These are phyloP conservation scores for Colletotrichum siamense DNA, from an alignment of 2,329 filamentous ascomycete genomes.

Conservation along the genomic window DNA sequence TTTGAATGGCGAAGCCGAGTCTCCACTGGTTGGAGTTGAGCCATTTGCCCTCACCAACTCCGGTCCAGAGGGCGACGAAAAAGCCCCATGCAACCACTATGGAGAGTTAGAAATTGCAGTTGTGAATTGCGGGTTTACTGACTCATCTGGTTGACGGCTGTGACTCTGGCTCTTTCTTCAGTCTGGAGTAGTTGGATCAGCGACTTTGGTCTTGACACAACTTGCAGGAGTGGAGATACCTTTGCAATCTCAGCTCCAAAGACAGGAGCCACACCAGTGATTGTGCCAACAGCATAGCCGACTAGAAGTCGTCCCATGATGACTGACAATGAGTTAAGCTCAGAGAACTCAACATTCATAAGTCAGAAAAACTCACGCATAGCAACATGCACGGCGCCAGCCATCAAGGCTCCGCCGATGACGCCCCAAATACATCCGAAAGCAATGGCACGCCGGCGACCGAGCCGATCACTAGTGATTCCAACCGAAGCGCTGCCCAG, in stretches of 20 bases:
- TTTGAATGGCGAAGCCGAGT: constrained; percentile 42
- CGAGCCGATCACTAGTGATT: constrained; percentile 40
- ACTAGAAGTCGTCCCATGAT: constrained; percentile 42
- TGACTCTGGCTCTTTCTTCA: constrained; percentile 42
- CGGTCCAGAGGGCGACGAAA: constrained; percentile 44
- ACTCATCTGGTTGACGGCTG: constrained; percentile 47
- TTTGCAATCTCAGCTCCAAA: constrained; percentile 47
- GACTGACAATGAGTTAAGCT: constrained; percentile 26
- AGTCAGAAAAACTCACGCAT: constrained; percentile 35
- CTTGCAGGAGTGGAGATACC: constrained; percentile 20
- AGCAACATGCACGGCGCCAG: constrained; percentile 43
- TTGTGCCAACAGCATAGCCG: constrained; percentile 44
- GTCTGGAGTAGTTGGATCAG: constrained; percentile 27
- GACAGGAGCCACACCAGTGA: constrained; percentile 45
- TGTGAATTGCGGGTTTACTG: neutral
- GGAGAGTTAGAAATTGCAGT: neutral
- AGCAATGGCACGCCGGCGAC: constrained; percentile 42
- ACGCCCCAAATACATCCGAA: constrained; percentile 46
- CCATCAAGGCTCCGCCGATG: constrained; percentile 43
- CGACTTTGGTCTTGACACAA: neutral
- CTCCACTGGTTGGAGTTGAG: constrained; percentile 42
- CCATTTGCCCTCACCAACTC: constrained; percentile 43
- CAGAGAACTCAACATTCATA: neutral
- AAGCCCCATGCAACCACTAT: constrained; percentile 47
- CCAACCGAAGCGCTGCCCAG: constrained; percentile 45